Conservation (phyloP, 2,329 filamentous ascomycete species). For the Phaeomoniella chlamydospora region DNA sequence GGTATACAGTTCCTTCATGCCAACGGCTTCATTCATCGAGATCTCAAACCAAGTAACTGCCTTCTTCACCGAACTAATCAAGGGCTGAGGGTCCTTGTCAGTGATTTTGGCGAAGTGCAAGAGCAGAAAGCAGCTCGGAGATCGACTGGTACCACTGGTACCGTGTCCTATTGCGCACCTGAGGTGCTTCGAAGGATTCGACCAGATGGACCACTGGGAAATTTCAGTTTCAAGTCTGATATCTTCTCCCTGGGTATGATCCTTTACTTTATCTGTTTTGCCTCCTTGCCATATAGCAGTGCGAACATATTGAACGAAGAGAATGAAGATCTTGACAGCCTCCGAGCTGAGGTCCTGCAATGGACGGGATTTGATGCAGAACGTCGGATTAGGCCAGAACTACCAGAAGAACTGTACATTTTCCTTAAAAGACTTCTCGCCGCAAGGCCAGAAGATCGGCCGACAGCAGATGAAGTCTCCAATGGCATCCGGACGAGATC, state of each 20-base stretch:
- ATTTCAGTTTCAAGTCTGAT: slow-evolving; percentile 94
- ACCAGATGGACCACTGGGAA: slow-evolving; percentile 59
- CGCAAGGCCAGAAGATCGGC: slow-evolving; percentile 60
- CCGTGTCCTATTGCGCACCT: slow-evolving; percentile 92
- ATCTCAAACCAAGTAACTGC: slow-evolving; percentile 93
- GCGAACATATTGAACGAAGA: slow-evolving; percentile 82
- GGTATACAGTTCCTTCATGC: slow-evolving; percentile 80
- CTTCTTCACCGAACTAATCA: slow-evolving; percentile 64
- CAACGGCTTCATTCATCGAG: slow-evolving; percentile 88
- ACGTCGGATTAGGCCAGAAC: slow-evolving; percentile 58
- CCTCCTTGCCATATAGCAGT: slow-evolving; percentile 67
- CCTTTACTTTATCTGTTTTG: slow-evolving; percentile 95
- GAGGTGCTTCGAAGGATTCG: slow-evolving; percentile 63
- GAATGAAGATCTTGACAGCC: slow-evolving; percentile 72
- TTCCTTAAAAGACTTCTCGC: slow-evolving; percentile 71
- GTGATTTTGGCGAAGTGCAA: slow-evolving; percentile 96
- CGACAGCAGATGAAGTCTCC: slow-evolving; percentile 75
- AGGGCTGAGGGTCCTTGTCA: slow-evolving; percentile 70
- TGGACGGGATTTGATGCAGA: slow-evolving; percentile 83
- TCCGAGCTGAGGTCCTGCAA: slow-evolving; percentile 70
- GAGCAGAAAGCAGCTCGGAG: slow-evolving; percentile 65
- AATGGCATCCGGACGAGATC: slow-evolving; percentile 55
- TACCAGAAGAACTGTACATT: slow-evolving; percentile 74
- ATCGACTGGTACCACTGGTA: slow-evolving; percentile 86
- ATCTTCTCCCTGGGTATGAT: slow-evolving; percentile 99